Evolutionary conservation across 2,329 filamentous ascomycete genomes (phyloP).

Genomic region (Nigrospora sphaerica): DNA sequence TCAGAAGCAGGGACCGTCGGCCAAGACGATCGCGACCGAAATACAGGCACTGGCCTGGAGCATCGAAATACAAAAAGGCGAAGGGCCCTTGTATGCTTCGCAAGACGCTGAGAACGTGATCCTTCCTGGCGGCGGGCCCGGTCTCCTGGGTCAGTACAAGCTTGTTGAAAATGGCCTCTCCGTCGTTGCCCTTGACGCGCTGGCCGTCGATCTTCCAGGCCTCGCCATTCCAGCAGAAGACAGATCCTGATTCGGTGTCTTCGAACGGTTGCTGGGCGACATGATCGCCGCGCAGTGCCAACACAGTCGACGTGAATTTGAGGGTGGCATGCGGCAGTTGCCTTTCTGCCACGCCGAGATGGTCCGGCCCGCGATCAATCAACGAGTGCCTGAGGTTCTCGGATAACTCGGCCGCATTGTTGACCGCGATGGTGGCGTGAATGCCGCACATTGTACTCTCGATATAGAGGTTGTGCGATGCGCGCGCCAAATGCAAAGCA

Average conservation of each 20-base stretch:
- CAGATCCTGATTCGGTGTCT: conserved; percentile 47
- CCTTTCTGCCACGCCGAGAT: conserved; percentile 37
- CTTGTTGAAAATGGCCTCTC: conserved; percentile 55
- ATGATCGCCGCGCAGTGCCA: conserved; percentile 75
- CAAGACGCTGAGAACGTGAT: conserved; percentile 43
- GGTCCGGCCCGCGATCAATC: conserved; percentile 52
- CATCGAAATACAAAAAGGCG: conserved; percentile 80
- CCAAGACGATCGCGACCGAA: conserved; percentile 86
- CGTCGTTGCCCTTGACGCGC: conserved; percentile 69
- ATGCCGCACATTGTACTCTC: conserved; percentile 51
- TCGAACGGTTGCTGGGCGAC: conserved; percentile 68
- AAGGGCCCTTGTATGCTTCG: conserved; percentile 72
- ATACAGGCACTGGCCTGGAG: conserved; percentile 53
- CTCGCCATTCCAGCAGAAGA: conserved; percentile 96
- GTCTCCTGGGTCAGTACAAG: conserved; percentile 22
- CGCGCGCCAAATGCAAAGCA: neutral
- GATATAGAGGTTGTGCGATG: too few species aligned
- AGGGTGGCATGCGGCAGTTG: conserved; percentile 25
- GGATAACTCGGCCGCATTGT: conserved; percentile 21
- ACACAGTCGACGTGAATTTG: conserved; percentile 73
- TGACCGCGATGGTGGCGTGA: conserved; percentile 39
- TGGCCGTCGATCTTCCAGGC: conserved; percentile 68
- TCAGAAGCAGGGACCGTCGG: conserved; percentile 69
- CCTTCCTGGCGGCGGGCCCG: conserved; percentile 15
- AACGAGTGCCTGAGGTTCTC: conserved; percentile 36